Percentiles rank a stretch among this genome's conserved stretches.
Conservation (phyloP, 345 rosid genomes). For the Mercurialis annua region DNA sequence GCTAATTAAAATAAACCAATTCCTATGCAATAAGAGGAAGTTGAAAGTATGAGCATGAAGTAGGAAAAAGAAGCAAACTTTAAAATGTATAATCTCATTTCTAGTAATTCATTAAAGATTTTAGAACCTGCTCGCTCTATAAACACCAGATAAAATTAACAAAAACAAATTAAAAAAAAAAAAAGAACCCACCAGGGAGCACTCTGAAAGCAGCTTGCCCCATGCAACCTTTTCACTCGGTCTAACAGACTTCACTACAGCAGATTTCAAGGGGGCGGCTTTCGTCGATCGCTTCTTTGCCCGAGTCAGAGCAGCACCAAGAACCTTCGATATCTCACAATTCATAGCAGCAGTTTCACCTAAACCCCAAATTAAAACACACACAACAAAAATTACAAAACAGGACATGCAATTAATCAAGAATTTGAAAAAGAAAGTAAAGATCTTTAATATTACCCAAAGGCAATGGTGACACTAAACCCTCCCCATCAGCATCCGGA, state of each 20-base stretch:
- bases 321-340: conserved; percentile 43
- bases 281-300: conserved; percentile 39
- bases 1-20: neutral
- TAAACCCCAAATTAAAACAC: conserved; percentile 27
- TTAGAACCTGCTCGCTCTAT: neutral
- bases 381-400: neutral
- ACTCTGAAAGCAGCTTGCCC: conserved; percentile 92
- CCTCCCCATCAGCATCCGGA: conserved; percentile 45
- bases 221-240: conserved; percentile 55
- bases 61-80: neutral
- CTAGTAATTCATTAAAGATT: neutral
- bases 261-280: neutral
- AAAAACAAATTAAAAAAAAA: neutral
- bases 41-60: too few relatives aligned
- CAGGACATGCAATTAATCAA: conserved; percentile 31
- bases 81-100: neutral
- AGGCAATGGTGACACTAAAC: conserved; percentile 44
- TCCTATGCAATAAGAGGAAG: neutral
- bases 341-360: conserved; percentile 41
- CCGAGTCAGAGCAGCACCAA: conserved; percentile 25
- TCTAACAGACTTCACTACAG: conserved; percentile 18
- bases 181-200: conserved; percentile 50
- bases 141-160: neutral
- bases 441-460: conserved; percentile 34
- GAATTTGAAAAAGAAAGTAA: conserved; percentile 19